A percentile compares a stretch with the other conserved stretches of the same genome.
phyloP scores from a whole-genome alignment of 768 basidiomycete species.

The Kwoniella mangroviensis region DNA sequence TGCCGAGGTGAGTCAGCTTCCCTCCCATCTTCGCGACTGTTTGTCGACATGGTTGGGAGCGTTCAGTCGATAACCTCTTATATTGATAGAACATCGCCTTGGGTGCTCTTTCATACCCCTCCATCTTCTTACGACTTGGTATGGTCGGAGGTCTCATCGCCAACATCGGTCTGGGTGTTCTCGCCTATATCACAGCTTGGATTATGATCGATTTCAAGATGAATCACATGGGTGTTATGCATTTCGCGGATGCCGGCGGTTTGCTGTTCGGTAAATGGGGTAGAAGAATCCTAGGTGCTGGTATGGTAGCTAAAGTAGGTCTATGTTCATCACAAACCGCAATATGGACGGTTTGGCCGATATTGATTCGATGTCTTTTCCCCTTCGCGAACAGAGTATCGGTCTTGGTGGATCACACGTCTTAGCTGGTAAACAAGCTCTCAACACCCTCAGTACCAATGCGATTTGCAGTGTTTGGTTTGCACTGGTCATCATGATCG shows the following conservation, averaged over 20 bases:
- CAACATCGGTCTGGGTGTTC: conserved; percentile 29
- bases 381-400: conserved; percentile 21
- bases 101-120: conserved; percentile 41
- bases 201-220: conserved; percentile 49
- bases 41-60: too few relatives aligned
- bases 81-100: conserved; percentile 32
- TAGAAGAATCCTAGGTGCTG: conserved; percentile 29
- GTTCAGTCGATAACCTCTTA: neutral
- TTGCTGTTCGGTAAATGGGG: conserved; percentile 39
- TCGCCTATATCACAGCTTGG: conserved; percentile 41
- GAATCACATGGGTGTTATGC: conserved; percentile 39
- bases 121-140: conserved; percentile 41
- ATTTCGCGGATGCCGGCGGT: conserved; percentile 37
- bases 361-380: neutral
- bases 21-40: too few relatives aligned
- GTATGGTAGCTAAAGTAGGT: conserved; percentile 39
- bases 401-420: conserved; percentile 41
- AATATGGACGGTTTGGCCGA: neutral
- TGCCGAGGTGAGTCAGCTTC: conserved; percentile 33
- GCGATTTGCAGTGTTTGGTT: conserved; percentile 41
- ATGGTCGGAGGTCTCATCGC: conserved; percentile 41
- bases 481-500: conserved; percentile 32
- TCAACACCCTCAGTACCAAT: conserved; percentile 28
- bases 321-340: neutral
- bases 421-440: conserved; percentile 37